Base-by-base conservation (phyloP, 495 filamentous ascomycete genomes). In the Zalerion maritima region DNA sequence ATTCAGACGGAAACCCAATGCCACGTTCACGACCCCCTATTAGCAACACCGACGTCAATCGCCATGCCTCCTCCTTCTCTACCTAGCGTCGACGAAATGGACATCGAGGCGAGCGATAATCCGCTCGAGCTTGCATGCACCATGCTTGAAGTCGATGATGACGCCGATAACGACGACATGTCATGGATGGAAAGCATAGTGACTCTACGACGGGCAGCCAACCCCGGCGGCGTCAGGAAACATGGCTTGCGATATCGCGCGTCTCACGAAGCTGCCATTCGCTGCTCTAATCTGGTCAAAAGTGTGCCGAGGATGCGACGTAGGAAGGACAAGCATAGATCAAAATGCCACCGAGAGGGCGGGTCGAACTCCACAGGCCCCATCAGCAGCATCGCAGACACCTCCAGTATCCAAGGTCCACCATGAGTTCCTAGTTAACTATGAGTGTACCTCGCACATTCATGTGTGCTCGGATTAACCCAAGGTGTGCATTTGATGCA, bases 251-350 rank as follows among this genome's bases (percentile, higher is more conserved):
- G 43, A 15, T 62, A 55, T 24, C 49, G 52, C 21, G 41, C 56
- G 12, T 56, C 58, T 0, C 26, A 47, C 5, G 58, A 62, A 24
- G 55, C 49, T 10, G 59, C 56, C 13, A 29, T 54, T 28, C 39
- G 50, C 17, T 61, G 56, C 26, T 49, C 47, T 21, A 58, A 58
- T 18, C 50, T 61, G 38, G 54, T 52, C 23, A 49, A 43, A 37
- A 58, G 35, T 23, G 41, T 46, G 21, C 56, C 56, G 17, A 45
- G 57, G 22, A 60, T 63, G 59, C 50, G 59, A 2, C 52, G 42
- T 35, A 50, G 57, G 27, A 41, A 42, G 12, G 52, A 42, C 31
- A 14, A 29, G 13, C 31, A 34, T 14, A n/a, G n/a, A n/a, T n/a
- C n/a, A n/a, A n/a, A n/a, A n/a, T n/a, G n/a, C n/a, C n/a, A 19